Percentiles rank a stretch among this genome's conserved stretches.
These are phyloP conservation scores for Zygosaccharomyces kombuchaensis DNA, from an alignment of 805 yeast genomes.

Conservation along the genomic window DNA sequence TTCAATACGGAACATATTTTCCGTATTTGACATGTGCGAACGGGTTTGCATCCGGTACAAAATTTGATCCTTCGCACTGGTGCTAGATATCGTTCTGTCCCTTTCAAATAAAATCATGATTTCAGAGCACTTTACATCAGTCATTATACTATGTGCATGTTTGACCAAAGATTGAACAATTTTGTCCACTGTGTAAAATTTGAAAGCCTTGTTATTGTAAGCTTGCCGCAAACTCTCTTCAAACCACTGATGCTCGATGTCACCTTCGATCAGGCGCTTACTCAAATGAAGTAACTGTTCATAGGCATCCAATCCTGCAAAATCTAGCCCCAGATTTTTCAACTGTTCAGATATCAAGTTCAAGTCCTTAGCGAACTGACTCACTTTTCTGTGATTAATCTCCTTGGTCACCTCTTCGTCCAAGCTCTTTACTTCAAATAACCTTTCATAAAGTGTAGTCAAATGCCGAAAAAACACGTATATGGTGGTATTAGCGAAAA, in stretches of 20 bases:
- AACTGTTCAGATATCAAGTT: slow-evolving; percentile 76
- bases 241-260: slow-evolving; percentile 87
- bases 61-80: slow-evolving; percentile 84
- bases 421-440: slow-evolving; percentile 69
- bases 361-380: slow-evolving; percentile 81
- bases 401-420: slow-evolving; percentile 71
- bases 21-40: slow-evolving; percentile 75
- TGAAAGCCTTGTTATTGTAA: slow-evolving; percentile 87
- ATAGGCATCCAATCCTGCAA: slow-evolving; percentile 67
- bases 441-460: slow-evolving; percentile 74
- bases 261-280: slow-evolving; percentile 78
- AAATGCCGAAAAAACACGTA: slow-evolving; percentile 87
- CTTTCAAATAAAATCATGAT: slow-evolving; percentile 75
- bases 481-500: slow-evolving; percentile 83
- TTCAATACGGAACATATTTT: slow-evolving; percentile 85
- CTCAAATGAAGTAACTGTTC: slow-evolving; percentile 72
- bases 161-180: slow-evolving; percentile 79
- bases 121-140: slow-evolving; percentile 76
- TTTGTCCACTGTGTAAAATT: slow-evolving; percentile 88
- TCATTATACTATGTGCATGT: slow-evolving; percentile 78
- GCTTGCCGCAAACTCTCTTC: slow-evolving; percentile 96
- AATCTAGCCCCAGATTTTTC: slow-evolving; percentile 72
- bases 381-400: slow-evolving; percentile 55
- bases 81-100: slow-evolving; percentile 59
- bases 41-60: slow-evolving; percentile 86